These are phyloP conservation scores for Cyclostephanos tholiformis DNA, from an alignment of 108 stramenopile genomes.

Conservation along the genomic window DNA sequence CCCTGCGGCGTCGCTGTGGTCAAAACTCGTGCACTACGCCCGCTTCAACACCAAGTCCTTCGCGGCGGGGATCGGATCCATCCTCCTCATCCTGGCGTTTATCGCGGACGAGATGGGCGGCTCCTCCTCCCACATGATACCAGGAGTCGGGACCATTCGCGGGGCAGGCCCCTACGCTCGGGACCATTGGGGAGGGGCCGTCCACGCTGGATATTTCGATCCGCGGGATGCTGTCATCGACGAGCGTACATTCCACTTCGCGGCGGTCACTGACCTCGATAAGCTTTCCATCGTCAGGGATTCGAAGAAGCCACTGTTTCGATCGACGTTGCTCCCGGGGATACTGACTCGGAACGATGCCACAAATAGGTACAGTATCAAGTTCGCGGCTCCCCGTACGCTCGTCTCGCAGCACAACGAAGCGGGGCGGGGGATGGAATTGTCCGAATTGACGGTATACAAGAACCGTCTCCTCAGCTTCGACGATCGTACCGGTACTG, in stretches of 20 bases:
- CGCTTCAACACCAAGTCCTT: constrained; percentile 44
- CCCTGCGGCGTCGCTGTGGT: constrained; percentile 10
- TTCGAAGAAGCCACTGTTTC: constrained; percentile 68
- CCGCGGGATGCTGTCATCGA: constrained; percentile 48
- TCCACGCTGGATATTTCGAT: constrained; percentile 74
- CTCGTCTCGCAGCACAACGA: constrained; percentile 90
- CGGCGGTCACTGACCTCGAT: constrained; percentile 88
- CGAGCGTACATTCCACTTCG: constrained; percentile 73
- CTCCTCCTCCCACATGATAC: neutral
- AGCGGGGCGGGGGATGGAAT: constrained; percentile 94
- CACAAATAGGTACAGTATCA: constrained; percentile 54
- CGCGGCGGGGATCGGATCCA: constrained; percentile 22
- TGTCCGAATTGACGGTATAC: constrained; percentile 87
- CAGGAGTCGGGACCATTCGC: constrained; percentile 14
- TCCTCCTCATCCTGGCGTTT: constrained; percentile 35
- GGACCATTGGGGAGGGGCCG: constrained; percentile 71
- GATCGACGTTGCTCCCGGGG: constrained; percentile 72
- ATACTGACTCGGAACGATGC: constrained; percentile 50
- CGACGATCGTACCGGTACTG: constrained; percentile 96
- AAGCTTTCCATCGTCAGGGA: constrained; percentile 65
- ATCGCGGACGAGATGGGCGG: constrained; percentile 19
- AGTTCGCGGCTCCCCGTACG: constrained; percentile 60
- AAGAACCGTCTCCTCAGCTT: constrained; percentile 85
- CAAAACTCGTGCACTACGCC: constrained; percentile 32
- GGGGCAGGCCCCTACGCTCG: constrained; percentile 18